Conservation (phyloP, 306 rosid genomes). For the Canavalia gladiata region DNA sequence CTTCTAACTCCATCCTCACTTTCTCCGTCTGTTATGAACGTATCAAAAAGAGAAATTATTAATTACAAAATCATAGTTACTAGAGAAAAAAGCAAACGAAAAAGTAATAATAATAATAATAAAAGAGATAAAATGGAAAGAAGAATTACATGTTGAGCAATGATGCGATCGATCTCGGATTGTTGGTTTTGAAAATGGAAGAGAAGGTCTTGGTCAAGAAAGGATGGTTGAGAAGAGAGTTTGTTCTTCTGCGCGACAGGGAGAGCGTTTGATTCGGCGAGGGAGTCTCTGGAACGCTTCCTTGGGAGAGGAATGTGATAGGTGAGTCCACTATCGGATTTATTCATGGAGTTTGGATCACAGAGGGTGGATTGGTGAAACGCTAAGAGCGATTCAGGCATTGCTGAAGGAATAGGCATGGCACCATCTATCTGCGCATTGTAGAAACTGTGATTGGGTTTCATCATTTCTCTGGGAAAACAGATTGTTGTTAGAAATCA, state of each 20-base stretch:
- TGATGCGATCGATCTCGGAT: slow-evolving; percentile 46
- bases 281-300: slow-evolving; percentile 51
- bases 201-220: slow-evolving; percentile 39
- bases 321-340: slow-evolving; percentile 65
- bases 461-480: slow-evolving; percentile 56
- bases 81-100: no score
- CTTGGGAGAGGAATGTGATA: slow-evolving; percentile 45
- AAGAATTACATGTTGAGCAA: slow-evolving; percentile 45
- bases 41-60: background rate
- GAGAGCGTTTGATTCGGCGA: slow-evolving; percentile 29
- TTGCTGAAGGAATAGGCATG: slow-evolving; percentile 30
- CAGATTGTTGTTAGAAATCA: background rate
- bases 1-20: slow-evolving; percentile 62
- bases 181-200: slow-evolving; percentile 46
- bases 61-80: background rate
- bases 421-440: slow-evolving; percentile 42
- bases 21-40: slow-evolving; percentile 63
- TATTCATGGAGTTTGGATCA: slow-evolving; percentile 50
- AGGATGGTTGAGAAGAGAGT: slow-evolving; percentile 8
- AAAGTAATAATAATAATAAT: no score
- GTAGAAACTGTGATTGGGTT: slow-evolving; percentile 6
- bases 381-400: slow-evolving; percentile 46
- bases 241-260: slow-evolving; percentile 39
- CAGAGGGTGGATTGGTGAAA: slow-evolving; percentile 44
- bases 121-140: background rate